Base-by-base conservation (phyloP, 2,329 filamentous ascomycete genomes). In the Emergomyces africanus region DNA sequence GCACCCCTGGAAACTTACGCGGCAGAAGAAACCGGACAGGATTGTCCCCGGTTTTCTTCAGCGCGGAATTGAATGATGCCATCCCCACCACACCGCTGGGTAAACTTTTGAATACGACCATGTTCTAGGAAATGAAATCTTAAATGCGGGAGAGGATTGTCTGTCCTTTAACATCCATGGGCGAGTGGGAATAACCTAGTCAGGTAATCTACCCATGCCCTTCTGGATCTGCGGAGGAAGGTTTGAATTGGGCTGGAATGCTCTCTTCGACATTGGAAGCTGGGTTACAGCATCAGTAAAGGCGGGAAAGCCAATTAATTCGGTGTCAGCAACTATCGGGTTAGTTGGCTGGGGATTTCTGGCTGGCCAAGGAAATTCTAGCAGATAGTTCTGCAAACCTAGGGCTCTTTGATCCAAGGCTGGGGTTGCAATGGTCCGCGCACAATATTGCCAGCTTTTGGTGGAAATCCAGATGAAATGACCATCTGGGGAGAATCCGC, bases 401-500 rank as follows among this genome's bases (percentile, higher is more conserved):
- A 3, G 88, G 88, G 2, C 78, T 89, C 2, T 76, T 87, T 0
- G 88, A 92, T 66, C 87, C 91, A 66, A 79, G 86, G 39, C 77
- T 87, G 63, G 88, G 81, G 0, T 76, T 92, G 6, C 74, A 90
- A 68, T 92, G 88, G 88, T 81, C 89, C 0, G 83, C 86, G 8
- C 86, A 89, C 65, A 89, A 91, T 64, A 89, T 92, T 59, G 83
- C 75, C 75, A 0, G 78, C 82, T 0, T 95, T 94, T 67, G 89
- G 89, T 10, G 89, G 89, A 15, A 88, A 92, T 68, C 85, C 87
- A 0, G 76, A 78, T n/a, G 87, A 87, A 69, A 87, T 91, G 5
- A 91, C 87, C 0, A 85, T 92, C 61, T 90, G 85, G 85, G 88
- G 88, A 30, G 84, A 91, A 68, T 84, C 81, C 1, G 85, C 86